Conservation (phyloP, 495 filamentous ascomycete species). For the Aspergillus ellipticus region DNA sequence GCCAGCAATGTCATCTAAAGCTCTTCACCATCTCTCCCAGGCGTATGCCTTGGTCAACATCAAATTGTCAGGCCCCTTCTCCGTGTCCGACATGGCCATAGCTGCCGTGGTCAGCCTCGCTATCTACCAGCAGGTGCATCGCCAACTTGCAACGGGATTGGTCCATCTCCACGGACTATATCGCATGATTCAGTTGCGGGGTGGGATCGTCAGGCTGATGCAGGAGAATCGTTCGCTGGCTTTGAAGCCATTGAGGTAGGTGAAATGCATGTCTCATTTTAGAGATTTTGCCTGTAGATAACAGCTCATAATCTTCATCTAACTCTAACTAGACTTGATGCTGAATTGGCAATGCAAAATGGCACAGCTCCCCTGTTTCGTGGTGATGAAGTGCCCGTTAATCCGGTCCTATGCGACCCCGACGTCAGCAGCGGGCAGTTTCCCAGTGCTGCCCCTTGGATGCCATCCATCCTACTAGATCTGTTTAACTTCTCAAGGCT, state of each 20-base stretch:
- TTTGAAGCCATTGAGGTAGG: constrained; percentile 9
- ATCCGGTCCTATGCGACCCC: constrained; percentile 4
- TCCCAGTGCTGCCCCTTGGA: constrained; percentile 1
- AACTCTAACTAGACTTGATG: constrained; percentile 6
- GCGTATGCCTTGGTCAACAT: constrained; percentile 16
- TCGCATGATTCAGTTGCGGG: constrained; percentile 21
- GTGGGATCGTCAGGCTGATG: constrained; percentile 20
- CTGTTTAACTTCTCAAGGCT: constrained; percentile 7
- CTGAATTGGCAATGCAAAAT: constrained; percentile 9
- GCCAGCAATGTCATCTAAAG: constrained; percentile 8
- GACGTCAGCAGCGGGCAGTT: constrained; percentile 1
- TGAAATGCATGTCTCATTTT: not conserved
- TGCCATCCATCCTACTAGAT: constrained; percentile 7
- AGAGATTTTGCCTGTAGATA: not conserved
- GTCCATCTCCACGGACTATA: constrained; percentile 23
- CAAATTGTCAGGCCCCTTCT: constrained; percentile 13
- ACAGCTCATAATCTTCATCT: constrained; percentile 1
- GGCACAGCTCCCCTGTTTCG: constrained; percentile 5
- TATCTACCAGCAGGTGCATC: constrained; percentile 23
- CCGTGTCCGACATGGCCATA: constrained; percentile 18
- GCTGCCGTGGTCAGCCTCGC: constrained; percentile 19
- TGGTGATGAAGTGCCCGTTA: constrained; percentile 1
- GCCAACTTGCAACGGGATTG: constrained; percentile 16
- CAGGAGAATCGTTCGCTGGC: constrained; percentile 8
- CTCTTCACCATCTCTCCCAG: constrained; percentile 8